Base-by-base conservation (phyloP, 352 stramenopile genomes). In the Phytophthora boehmeriae region DNA sequence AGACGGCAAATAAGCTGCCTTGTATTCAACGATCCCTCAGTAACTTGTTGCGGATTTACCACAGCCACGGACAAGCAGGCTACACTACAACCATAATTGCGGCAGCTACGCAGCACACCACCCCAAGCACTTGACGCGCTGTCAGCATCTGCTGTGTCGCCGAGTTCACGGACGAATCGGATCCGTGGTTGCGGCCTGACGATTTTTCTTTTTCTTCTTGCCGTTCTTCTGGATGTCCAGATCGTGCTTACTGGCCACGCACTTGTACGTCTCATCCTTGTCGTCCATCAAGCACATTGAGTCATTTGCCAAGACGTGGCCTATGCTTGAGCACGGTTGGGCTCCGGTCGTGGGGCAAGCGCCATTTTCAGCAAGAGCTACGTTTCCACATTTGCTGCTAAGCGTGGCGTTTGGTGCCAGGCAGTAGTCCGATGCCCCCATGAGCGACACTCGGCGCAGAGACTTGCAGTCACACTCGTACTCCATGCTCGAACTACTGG, bases 391-490 rank as follows among this genome's bases (percentile, higher is more conserved):
- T 55, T 92, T 92, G 66, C 84, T 74, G 41, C 59, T 76, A 19
- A 86, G 68, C 8, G 60, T 27, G 1, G 76, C 80, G 5, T 60
- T 65, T 0, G 78, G 71, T 17, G 63, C 43, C 5, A 92, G 60
- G 23, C 83, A 92, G 43, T 92, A 92, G 59, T 92, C 78, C 0
- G 83, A 79, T 1, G 77, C 76, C 8, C 83, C 83, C 81, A 90
- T 88, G 22, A 92, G 74, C 49, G 83, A 92, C 16, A 89, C 83
- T 23, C 71, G 70, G 8, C 70, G 70, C 14, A 79, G 42, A 5
- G 66, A 63, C 22, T 58, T 68, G 56, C 79, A 88, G 36, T 60
- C 51, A 48, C 79, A 88, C 9, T 50, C 75, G 43, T 88, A 83
- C 57, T 71, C 66, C 36, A 75, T 36, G 30, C 46, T 74, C 8